phyloP scores from a whole-genome alignment of 768 basidiomycete species.

The Rhodotorula kratochvilovae region DNA sequence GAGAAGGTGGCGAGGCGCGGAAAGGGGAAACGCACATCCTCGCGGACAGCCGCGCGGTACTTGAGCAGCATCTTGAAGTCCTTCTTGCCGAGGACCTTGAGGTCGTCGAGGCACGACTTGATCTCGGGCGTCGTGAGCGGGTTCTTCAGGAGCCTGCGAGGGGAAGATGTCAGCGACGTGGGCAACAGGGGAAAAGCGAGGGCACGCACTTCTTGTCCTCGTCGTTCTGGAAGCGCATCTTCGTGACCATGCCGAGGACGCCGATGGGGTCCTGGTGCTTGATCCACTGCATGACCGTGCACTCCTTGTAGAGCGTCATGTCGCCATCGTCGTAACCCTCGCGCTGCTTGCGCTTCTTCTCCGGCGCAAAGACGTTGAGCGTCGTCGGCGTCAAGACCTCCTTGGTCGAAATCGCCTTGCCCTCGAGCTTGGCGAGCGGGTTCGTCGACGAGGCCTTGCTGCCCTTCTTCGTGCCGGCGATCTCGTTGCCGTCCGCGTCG shows the following conservation, averaged over 20 bases:
- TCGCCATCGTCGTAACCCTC: constrained; percentile 95
- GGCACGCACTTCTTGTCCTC: constrained; percentile 72
- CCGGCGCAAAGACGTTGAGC: constrained; percentile 87
- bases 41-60: constrained; percentile 80
- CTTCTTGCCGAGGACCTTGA: constrained; percentile 94
- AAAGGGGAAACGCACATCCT: constrained; percentile 61
- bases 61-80: constrained; percentile 90
- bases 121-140: constrained; percentile 73
- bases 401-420: constrained; percentile 32
- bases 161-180: background rate
- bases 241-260: constrained; percentile 70
- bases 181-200: background rate
- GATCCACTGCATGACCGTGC: constrained; percentile 68
- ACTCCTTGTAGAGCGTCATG: constrained; percentile 76
- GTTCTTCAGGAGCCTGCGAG: constrained; percentile 59
- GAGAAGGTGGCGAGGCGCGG: background rate
- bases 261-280: constrained; percentile 65
- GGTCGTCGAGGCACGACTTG: constrained; percentile 75
- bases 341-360: constrained; percentile 87
- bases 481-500: background rate
- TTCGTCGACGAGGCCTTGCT: constrained; percentile 27
- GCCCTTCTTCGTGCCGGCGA: background rate
- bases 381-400: constrained; percentile 60
- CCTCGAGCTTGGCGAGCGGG: constrained; percentile 32
- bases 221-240: constrained; percentile 68